These are phyloP conservation scores for Eleusine coracana DNA, from an alignment of 176 grass and related monocot genomes.

Conservation along the genomic window DNA sequence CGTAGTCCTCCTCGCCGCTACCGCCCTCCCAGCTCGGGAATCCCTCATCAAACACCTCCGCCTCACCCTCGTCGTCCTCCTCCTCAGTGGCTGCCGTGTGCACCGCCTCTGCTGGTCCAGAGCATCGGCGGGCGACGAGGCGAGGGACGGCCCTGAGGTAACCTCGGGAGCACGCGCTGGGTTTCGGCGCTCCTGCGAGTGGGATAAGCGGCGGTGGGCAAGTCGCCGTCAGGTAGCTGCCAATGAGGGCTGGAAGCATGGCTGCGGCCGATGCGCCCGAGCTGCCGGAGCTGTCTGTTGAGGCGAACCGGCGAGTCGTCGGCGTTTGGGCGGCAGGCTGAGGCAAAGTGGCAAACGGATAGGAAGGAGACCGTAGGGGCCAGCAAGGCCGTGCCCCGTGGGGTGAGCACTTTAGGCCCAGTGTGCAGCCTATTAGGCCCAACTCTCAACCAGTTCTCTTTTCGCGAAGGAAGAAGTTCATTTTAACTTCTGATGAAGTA, in stretches of 20 bases:
- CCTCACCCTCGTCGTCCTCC: constrained; percentile 25
- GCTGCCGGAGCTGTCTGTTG: not conserved
- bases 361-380: not conserved
- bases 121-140: constrained; percentile 6
- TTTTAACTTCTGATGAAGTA: too few relatives aligned
- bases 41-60: constrained; percentile 26
- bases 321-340: not conserved
- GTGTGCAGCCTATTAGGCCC: too few relatives aligned
- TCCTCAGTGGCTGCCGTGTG: constrained; percentile 8
- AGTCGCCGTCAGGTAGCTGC: constrained; percentile 23
- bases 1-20: constrained; percentile 45
- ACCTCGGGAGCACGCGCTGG: not conserved
- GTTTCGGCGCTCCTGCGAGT: not conserved
- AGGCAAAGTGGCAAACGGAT: not conserved
- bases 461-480: too few relatives aligned
- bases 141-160: not conserved
- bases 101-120: not conserved
- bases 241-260: constrained; percentile 34
- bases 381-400: too few relatives aligned
- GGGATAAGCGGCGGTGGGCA: not conserved
- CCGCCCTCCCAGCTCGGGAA: constrained; percentile 22
- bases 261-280: not conserved
- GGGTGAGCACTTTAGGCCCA: too few relatives aligned
- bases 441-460: too few relatives aligned
- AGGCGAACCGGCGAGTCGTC: constrained; percentile 13